These are phyloP conservation scores for Globomyces sp. DNA, from an alignment of 371 early-diverging fungal species.

Conservation along the genomic window DNA sequence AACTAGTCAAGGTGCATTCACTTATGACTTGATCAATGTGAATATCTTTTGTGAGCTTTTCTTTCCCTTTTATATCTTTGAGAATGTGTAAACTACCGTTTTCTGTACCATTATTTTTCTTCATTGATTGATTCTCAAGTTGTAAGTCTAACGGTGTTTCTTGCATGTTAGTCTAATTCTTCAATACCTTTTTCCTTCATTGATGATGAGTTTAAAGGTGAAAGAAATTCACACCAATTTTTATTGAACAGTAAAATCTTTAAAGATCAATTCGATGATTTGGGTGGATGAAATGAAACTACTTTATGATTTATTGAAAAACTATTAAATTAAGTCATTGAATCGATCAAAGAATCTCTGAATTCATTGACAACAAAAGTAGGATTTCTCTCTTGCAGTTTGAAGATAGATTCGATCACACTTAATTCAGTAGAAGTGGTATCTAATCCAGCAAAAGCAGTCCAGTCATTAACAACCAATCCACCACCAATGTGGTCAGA, in stretches of 20 bases:
- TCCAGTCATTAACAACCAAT: constrained; percentile 99
- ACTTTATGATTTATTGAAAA: neutral
- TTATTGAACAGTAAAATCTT: neutral
- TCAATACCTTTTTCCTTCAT: neutral
- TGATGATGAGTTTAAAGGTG: neutral
- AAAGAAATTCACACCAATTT: neutral
- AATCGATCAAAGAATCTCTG: constrained; percentile 92
- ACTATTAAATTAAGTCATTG: constrained; percentile 14
- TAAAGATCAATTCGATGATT: neutral
- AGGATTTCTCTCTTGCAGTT: constrained; percentile 86
- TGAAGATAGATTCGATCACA: constrained; percentile 99
- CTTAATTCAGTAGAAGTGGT: constrained; percentile 98
- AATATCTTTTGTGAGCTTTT: too few relatives aligned
- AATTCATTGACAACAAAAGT: constrained; percentile 90
- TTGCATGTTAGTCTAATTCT: neutral
- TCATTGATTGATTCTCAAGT: too few relatives aligned
- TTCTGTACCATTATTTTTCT: too few relatives aligned
- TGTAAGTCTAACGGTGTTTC: neutral
- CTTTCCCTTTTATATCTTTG: too few relatives aligned
- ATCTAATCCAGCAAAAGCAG: constrained; percentile 97
- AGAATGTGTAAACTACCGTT: too few relatives aligned
- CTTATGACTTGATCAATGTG: too few relatives aligned
- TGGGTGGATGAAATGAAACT: neutral
- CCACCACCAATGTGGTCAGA: constrained; percentile 98
- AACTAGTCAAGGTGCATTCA: too few relatives aligned